Conservation (phyloP, 1,284 basidiomycete species). For the Tilletia caries region DNA sequence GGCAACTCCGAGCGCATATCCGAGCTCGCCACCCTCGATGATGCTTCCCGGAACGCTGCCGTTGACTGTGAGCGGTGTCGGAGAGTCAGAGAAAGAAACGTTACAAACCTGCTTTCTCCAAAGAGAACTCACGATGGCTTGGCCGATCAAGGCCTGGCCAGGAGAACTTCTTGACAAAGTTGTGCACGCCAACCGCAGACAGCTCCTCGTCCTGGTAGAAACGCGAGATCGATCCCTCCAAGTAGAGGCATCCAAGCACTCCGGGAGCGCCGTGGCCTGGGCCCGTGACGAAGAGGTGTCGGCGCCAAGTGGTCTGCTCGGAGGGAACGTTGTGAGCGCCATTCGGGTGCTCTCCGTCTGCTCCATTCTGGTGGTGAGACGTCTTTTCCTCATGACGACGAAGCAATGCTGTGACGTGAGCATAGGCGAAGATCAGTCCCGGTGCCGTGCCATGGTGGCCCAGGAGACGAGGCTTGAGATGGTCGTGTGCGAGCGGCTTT, state of each 20-base stretch:
- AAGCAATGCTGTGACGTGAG: conserved; percentile 74
- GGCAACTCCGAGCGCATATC: conserved; percentile 69
- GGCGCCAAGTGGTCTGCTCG: conserved; percentile 56
- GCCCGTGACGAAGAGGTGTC: conserved; percentile 62
- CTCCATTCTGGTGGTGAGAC: background rate
- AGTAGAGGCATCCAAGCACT: conserved; percentile 73
- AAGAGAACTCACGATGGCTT: conserved; percentile 12
- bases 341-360: conserved; percentile 55
- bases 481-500: conserved; percentile 44
- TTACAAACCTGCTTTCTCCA: background rate
- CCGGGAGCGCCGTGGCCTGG: conserved; percentile 64
- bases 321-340: background rate
- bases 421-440: conserved; percentile 72
- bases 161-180: conserved; percentile 66
- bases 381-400: conserved; percentile 16
- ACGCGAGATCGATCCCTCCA: conserved; percentile 70
- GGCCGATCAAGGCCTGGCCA: conserved; percentile 65
- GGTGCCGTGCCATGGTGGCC: conserved; percentile 61
- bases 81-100: background rate
- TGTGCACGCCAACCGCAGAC: conserved; percentile 65
- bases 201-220: conserved; percentile 73
- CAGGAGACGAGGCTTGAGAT: conserved; percentile 75
- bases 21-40: conserved; percentile 69
- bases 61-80: conserved; percentile 56
- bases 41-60: conserved; percentile 79